phyloP scores from a whole-genome alignment of 345 rosid species.

The Hypericum perforatum region DNA sequence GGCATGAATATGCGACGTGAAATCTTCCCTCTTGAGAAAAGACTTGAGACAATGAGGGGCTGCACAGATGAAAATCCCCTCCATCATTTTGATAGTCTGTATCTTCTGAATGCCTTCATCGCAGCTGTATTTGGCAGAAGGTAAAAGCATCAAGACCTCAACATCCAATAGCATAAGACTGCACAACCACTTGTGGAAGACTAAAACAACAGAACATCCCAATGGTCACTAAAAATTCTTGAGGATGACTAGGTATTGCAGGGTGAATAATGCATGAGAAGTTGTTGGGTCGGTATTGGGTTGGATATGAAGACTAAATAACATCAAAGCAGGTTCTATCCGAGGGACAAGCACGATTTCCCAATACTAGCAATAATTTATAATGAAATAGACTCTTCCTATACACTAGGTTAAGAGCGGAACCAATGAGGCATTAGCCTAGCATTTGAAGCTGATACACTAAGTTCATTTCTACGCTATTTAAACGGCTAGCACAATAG shows the following conservation, averaged over 20 bases:
- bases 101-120: conserved; percentile 96
- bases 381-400: no score
- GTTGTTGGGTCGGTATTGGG: no score
- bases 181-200: no score
- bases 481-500: not conserved
- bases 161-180: not conserved
- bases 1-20: conserved; percentile 66
- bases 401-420: no score
- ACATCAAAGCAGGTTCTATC: not conserved
- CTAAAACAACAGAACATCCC: no score
- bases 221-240: no score
- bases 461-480: not conserved
- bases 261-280: no score
- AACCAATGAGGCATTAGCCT: no score
- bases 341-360: not conserved
- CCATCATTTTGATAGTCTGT: conserved; percentile 95
- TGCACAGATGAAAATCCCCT: conserved; percentile 92
- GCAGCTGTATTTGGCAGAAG: conserved; percentile 39
- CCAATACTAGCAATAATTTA: not conserved
- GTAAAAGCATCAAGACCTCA: conserved; percentile 5
- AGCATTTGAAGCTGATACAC: no score
- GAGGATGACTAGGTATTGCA: no score
- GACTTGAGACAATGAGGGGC: conserved; percentile 97
- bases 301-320: no score
- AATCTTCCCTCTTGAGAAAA: conserved; percentile 67